Conservation (phyloP, 768 basidiomycete species). For the Antrodiella citrinella region DNA sequence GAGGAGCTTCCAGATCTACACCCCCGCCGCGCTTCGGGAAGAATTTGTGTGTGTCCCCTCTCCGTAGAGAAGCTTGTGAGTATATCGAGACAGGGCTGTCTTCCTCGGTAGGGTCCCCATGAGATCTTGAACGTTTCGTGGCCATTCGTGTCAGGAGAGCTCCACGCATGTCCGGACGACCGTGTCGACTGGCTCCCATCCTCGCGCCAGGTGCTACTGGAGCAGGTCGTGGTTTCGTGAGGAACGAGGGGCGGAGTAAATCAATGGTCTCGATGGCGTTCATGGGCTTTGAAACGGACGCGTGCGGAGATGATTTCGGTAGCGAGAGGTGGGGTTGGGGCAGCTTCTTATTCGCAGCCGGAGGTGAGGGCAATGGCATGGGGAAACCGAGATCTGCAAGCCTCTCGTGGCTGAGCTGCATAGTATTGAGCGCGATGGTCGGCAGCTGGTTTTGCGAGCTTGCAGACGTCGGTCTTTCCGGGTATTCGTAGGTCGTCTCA, state of each 20-base stretch:
- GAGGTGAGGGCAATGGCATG: neutral
- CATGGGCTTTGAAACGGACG: neutral
- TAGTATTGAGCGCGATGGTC: neutral
- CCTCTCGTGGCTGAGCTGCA: neutral
- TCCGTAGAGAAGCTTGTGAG: slow-evolving; percentile 3
- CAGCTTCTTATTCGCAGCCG: neutral
- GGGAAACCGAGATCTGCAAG: neutral
- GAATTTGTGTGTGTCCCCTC: neutral
- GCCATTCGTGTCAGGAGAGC: neutral
- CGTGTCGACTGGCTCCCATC: neutral
- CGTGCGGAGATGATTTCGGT: slow-evolving; percentile 1
- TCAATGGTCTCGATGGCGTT: neutral
- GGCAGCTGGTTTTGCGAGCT: neutral
- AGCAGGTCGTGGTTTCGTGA: slow-evolving; percentile 4
- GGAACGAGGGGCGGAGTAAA: slow-evolving; percentile 4
- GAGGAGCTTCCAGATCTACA: neutral
- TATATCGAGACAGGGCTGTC: slow-evolving; percentile 8
- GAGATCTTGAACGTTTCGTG: slow-evolving; percentile 1
- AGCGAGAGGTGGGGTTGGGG: neutral
- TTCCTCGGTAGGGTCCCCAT: neutral
- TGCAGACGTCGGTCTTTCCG: neutral
- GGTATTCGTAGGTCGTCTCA: neutral
- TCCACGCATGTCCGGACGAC: neutral
- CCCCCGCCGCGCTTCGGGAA: neutral
- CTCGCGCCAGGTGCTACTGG: neutral